A percentile compares a stretch with the other conserved stretches of the same genome.
These are phyloP conservation scores for Rhizomucor miehei DNA, from an alignment of 371 early-diverging fungal species.

Conservation along the genomic window DNA sequence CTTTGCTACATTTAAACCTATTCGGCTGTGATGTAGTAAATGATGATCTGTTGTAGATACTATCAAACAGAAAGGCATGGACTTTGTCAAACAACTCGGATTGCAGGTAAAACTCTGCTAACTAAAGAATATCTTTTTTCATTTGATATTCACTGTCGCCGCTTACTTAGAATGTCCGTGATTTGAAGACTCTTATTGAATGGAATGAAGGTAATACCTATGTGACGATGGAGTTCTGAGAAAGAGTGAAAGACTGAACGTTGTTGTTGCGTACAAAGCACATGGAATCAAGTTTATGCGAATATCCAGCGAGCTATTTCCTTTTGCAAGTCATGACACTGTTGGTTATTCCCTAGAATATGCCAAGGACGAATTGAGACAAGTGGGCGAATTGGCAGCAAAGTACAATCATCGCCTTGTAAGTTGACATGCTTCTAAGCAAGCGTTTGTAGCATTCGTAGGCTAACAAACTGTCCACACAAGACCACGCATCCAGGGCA, in stretches of 20 bases:
- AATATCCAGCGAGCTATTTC: conserved; percentile 46
- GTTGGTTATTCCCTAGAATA: conserved; percentile 36
- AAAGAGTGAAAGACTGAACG: too few species aligned
- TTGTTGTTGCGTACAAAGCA: conserved; percentile 8
- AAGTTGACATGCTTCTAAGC: not conserved
- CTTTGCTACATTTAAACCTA: not conserved
- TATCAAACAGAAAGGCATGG: conserved; percentile 36
- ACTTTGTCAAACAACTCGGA: conserved; percentile 38
- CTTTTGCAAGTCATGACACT: conserved; percentile 43
- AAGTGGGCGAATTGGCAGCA: conserved; percentile 32
- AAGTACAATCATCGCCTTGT: conserved; percentile 44
- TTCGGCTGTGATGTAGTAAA: not conserved
- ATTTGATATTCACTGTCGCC: not conserved
- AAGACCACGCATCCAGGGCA: conserved; percentile 53
- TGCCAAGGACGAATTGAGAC: conserved; percentile 28
- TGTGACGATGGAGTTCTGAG: too few species aligned
- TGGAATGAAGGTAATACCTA: conserved; percentile 50
- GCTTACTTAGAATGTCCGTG: conserved; percentile 30
- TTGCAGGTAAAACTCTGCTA: conserved; percentile 16
- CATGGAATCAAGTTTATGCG: conserved; percentile 47
- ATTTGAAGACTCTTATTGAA: conserved; percentile 37
- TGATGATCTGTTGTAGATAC: conserved; percentile 21
- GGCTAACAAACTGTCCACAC: not conserved
- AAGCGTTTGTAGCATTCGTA: not conserved
- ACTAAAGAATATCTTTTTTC: not conserved